Evolutionary conservation across 192 early-diverging fungal genomes (phyloP), one percentile per base, ranked within the genome.

Genomic region (Hyaloraphidium curvatum): DNA sequence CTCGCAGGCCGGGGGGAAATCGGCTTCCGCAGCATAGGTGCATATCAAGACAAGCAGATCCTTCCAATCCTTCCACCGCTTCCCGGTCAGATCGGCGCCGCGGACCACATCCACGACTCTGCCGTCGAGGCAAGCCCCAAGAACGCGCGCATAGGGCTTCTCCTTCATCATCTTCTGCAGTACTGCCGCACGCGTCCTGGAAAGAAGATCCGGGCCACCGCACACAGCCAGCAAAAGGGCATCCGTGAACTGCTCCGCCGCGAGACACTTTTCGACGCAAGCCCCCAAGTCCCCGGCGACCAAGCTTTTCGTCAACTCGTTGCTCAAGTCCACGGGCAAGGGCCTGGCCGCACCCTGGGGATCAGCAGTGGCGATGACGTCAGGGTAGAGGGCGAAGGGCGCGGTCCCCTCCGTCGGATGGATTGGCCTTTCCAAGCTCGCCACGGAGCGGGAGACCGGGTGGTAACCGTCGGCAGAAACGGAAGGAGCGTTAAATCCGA

Each of bases 251-350:
- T 84, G 74, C 54, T 87, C 74, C 7, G 82, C 70, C 28, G 75
- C 75, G 28, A 98, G 67, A 58, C 91, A 94, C 29, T 91, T 67
- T 30, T 80, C 71, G 11, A 96, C 91, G 14, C 92, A 91, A 0
- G 83, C 77, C 59, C 89, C 87, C 60, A 91, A 92, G 61, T 98
- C 87, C 57, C 95, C 91, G 29, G 90, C 62, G 3, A 96, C 71
- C 23, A 96, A 65, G 1, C 86, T 76, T 17, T 79, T 75, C 7
- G 87, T 94, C 50, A 97, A n/a, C n/a, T n/a, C n/a, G n/a, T n/a
- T n/a, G n/a, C n/a, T n/a, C n/a, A n/a, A n/a, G n/a, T n/a, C n/a
- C n/a, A n/a, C n/a, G n/a, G n/a, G n/a, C n/a, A n/a, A n/a, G n/a
- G n/a, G n/a, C n/a, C n/a, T n/a, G n/a, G n/a, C n/a, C n/a, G n/a